These are phyloP conservation scores for Fistulinella prunicolor DNA, from an alignment of 768 basidiomycete genomes.

Conservation along the genomic window DNA sequence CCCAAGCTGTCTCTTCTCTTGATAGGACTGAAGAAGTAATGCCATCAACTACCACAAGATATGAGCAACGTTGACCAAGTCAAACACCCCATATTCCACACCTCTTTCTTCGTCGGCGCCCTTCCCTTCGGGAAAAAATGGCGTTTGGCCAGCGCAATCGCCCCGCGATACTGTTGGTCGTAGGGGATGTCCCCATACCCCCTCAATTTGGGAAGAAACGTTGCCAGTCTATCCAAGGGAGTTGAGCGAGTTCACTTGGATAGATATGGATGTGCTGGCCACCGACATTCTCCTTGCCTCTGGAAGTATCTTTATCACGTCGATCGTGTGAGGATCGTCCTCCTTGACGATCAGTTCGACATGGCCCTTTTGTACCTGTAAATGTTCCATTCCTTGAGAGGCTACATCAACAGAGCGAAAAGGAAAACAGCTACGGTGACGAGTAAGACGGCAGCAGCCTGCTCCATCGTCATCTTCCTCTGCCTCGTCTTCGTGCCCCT, in stretches of 20 bases:
- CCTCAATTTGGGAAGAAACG: slow-evolving; percentile 29
- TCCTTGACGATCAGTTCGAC: slow-evolving; percentile 19
- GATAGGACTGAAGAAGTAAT: slow-evolving; percentile 23
- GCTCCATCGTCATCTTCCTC: slow-evolving; percentile 20
- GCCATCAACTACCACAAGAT: slow-evolving; percentile 18
- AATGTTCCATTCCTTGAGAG: not conserved
- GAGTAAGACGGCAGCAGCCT: slow-evolving; percentile 25
- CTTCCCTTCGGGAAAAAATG: slow-evolving; percentile 26
- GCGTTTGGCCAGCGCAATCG: slow-evolving; percentile 27
- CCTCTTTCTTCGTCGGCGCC: slow-evolving; percentile 25
- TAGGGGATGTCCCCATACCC: slow-evolving; percentile 30
- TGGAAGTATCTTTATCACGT: slow-evolving; percentile 25
- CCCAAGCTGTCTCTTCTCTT: slow-evolving; percentile 17
- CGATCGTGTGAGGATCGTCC: slow-evolving; percentile 14
- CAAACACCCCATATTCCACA: not conserved
- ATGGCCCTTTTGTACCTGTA: slow-evolving; percentile 27
- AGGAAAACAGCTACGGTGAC: slow-evolving; percentile 12
- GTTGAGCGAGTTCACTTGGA: not conserved
- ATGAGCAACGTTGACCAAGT: not conserved
- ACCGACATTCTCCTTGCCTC: slow-evolving; percentile 23
- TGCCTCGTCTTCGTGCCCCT: slow-evolving; percentile 16
- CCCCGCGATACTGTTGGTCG: slow-evolving; percentile 25
- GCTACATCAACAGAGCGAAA: not conserved
- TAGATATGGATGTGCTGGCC: not conserved
- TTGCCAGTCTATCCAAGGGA: slow-evolving; percentile 17